Conservation (phyloP, 2,329 filamentous ascomycete species). For the Beauveria pseudobassiana region DNA sequence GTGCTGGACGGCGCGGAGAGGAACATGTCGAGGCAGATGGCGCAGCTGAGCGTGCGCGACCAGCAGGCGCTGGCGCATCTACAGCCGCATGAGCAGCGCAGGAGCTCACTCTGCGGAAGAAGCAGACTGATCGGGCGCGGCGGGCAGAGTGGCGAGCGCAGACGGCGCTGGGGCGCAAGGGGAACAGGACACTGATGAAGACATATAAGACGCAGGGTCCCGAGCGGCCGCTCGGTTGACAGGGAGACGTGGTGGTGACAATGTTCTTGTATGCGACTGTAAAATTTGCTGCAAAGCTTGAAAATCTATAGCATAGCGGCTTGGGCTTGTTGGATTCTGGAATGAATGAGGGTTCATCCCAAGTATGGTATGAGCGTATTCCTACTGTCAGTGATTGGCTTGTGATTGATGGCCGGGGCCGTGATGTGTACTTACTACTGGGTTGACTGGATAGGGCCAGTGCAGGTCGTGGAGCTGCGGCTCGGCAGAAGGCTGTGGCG, state of each 20-base stretch:
- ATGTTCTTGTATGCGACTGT: not conserved
- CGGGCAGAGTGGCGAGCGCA: not conserved
- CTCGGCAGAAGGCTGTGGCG: not conserved
- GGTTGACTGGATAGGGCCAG: too few relatives aligned
- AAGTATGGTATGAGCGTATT: not conserved
- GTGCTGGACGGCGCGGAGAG: not conserved
- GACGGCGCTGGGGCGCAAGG: slow-evolving; percentile 2
- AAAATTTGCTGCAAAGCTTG: not conserved
- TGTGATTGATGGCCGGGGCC: not conserved
- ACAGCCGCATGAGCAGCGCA: slow-evolving; percentile 4
- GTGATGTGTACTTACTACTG: not conserved
- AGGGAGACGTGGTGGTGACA: not conserved
- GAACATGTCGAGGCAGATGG: not conserved
- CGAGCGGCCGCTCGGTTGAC: not conserved
- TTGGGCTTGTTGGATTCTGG: not conserved
- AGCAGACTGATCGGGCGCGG: not conserved
- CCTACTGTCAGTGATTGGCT: not conserved
- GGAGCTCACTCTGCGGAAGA: not conserved
- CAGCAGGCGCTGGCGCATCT: slow-evolving; percentile 8
- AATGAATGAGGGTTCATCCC: not conserved
- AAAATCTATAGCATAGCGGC: not conserved
- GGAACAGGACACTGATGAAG: slow-evolving; percentile 8
- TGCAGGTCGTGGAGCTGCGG: not conserved
- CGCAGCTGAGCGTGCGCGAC: slow-evolving; percentile 8
- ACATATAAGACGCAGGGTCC: not conserved